These are phyloP conservation scores for Exobasidium cylindrosporum DNA, from an alignment of 1,284 basidiomycete species.

Conservation along the genomic window DNA sequence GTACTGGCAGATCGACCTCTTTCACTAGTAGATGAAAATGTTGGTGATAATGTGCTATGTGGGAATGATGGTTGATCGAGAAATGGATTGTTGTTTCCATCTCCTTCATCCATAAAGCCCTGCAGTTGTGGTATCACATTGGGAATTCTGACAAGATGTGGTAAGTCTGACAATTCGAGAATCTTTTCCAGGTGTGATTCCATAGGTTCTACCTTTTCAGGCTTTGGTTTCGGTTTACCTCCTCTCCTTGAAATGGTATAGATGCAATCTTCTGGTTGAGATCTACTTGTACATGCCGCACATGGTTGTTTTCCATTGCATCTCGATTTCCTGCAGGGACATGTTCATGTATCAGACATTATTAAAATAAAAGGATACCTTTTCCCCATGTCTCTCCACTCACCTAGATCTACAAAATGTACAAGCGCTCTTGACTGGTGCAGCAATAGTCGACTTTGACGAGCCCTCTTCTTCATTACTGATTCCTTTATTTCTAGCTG, in stretches of 20 bases:
- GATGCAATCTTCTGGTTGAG: conserved; percentile 38
- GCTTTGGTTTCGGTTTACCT: conserved; percentile 47
- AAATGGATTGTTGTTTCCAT: not conserved
- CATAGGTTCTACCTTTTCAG: conserved; percentile 20
- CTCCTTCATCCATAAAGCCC: conserved; percentile 11
- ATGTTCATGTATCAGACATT: not conserved
- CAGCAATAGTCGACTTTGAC: conserved; percentile 33
- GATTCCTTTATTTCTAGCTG: not conserved
- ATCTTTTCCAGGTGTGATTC: conserved; percentile 41
- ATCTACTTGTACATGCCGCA: conserved; percentile 37
- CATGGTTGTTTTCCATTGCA: conserved; percentile 49
- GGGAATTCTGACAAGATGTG: conserved; percentile 35
- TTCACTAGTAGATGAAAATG: not conserved
- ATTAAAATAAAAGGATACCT: not conserved
- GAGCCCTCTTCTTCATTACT: not conserved
- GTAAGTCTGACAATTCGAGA: conserved; percentile 40
- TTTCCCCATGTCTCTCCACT: not conserved
- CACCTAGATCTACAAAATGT: conserved; percentile 38
- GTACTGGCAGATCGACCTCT: not conserved
- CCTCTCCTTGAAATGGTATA: conserved; percentile 47
- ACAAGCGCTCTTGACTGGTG: conserved; percentile 41
- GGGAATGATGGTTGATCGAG: not conserved
- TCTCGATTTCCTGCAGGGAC: conserved; percentile 33
- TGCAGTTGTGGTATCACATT: conserved; percentile 26
- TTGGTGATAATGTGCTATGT: conserved; percentile 7